Conservation (phyloP, 305 asterid species). For the Fraxinus nigra region DNA sequence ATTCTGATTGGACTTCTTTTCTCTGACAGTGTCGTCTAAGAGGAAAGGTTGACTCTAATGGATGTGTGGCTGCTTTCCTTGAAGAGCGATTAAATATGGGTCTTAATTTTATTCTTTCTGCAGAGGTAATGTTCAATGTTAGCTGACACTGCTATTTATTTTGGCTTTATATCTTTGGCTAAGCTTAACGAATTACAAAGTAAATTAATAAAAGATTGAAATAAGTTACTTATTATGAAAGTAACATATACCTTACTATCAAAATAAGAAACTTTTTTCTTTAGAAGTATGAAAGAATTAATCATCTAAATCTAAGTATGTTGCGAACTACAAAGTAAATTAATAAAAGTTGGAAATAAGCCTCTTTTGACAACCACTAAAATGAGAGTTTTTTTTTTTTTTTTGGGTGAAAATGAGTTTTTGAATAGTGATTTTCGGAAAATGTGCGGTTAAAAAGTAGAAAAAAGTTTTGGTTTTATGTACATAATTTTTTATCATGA, state of each 20-base stretch:
- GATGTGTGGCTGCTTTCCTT: constrained; percentile 66
- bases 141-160: neutral
- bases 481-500: neutral
- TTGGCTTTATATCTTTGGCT: neutral
- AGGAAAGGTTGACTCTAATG: constrained; percentile 90
- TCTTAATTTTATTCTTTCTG: constrained; percentile 82
- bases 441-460: neutral
- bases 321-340: neutral
- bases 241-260: neutral
- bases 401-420: neutral
- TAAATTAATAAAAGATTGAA: neutral
- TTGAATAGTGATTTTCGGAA: neutral
- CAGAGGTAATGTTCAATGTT: constrained; percentile 55
- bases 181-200: neutral
- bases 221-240: neutral
- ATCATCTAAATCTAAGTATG: neutral
- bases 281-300: neutral
- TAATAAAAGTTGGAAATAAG: neutral
- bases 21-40: constrained; percentile 76
- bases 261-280: neutral
- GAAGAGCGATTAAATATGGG: constrained; percentile 90
- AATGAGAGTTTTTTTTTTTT: neutral
- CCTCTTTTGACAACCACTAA: neutral
- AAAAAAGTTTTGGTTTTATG: no score
- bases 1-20: constrained; percentile 8